Evolutionary conservation across 2,329 filamentous ascomycete genomes (phyloP), one percentile per base, ranked within the genome.

Genomic region (Colletotrichum cuscutae): DNA sequence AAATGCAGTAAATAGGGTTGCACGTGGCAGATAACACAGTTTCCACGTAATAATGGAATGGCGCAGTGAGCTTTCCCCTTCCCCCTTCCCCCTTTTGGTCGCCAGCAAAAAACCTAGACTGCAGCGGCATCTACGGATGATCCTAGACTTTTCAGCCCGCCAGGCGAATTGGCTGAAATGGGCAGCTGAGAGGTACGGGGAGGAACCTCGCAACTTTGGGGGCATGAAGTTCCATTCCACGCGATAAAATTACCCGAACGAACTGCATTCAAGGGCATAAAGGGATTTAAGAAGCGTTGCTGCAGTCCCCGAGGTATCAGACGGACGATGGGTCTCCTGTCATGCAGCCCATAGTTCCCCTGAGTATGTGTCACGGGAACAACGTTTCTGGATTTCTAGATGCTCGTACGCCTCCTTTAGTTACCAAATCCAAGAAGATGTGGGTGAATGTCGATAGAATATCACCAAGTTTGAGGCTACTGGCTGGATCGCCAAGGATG

Each of bases 401-500:
- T n/a, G n/a, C n/a, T n/a, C n/a, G n/a, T n/a, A n/a, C n/a, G n/a
- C n/a, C n/a, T n/a, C n/a, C n/a, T n/a, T n/a, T n/a, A n/a, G n/a
- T n/a, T n/a, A n/a, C n/a, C n/a, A n/a, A n/a, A n/a, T n/a, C n/a
- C n/a, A n/a, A n/a, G n/a, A n/a, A n/a, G n/a, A n/a, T 15, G 6
- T 56, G 62, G 62, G 32, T 28, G 49, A 65, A 28, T 65, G 49
- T 22, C 13, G 49, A n/a, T 26, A 35, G 61, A 28, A 26, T 3
- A 4, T 22, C 37, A 19, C 6, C n/a, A 42, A 35, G 37, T 12
- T 22, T 28, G 46, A 54, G 46, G 28, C 26, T 15, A 7, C 32
- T 19, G 42, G 19, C 15, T n/a, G 30, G 30, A 42, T 56, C 62
- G 71, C 71, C 71, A 73, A 73, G 71, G 49, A 71, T 73, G 71